Evolutionary conservation across 805 yeast genomes (phyloP), one percentile per base, ranked within the genome.

Genomic region (Priceomyces carsonii): DNA sequence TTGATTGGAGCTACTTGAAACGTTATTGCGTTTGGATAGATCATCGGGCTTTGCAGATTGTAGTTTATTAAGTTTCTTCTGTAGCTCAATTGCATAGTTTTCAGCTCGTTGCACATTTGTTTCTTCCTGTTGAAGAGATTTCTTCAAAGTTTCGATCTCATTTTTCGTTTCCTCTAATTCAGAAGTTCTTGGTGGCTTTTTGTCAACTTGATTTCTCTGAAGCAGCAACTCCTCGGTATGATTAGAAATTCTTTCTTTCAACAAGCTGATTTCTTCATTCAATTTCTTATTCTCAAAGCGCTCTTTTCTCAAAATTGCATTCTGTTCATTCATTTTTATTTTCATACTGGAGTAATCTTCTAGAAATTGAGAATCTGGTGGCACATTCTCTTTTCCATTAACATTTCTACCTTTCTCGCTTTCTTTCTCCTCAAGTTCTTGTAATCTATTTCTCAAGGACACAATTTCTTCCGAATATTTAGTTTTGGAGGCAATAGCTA

Each of bases 211-310:
- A 42, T 49, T 45, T 33, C 51, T 51, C 12, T 46, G 40, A 35
- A 50, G 34, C n/a, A 51, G 48, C 25, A 59, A 58, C 59, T 66
- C 42, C 69, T 50, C 33, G 61, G 75, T 48, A 75, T 79, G 82
- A n/a, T 82, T 69, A 2, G 83, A 81, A n/a, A 80, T 53, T 46
- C 85, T 70, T 2, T 81, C 74, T 44, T 81, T 83, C 9, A 85
- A 57, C 46, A 82, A 61, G 20, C 72, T 69, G 33, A 82, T 50
- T 40, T 82, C 87, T 29, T 82, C 79, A 16, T 67, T 61, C 28
- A 82, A 53, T 39, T 59, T 73, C 55, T 48, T 66, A 35, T 65
- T 66, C 42, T 67, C 73, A 22, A 68, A 64, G 38, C 54, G 59
- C 47, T 77, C 80, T 23, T 65, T 72, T 28, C 76, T 63, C 34